A percentile compares a stretch with the other conserved stretches of the same genome.
These are phyloP conservation scores for Porodaedalea pini DNA, from an alignment of 1,284 basidiomycete species.

Conservation along the genomic window DNA sequence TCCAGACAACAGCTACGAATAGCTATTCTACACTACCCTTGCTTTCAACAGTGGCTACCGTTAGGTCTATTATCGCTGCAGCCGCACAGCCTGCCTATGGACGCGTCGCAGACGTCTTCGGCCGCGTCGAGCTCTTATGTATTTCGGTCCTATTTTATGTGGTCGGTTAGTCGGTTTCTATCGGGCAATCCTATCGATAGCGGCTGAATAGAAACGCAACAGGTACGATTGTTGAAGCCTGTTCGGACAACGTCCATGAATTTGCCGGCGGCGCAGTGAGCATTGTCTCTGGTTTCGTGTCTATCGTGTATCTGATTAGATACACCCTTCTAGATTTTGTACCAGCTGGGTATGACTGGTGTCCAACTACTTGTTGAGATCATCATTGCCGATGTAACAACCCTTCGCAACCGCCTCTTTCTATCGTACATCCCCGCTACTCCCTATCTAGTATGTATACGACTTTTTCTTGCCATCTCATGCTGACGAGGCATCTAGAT, in stretches of 20 bases:
- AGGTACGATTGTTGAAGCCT: constrained; percentile 36
- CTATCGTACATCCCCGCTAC: constrained; percentile 38
- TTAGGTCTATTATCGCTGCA: constrained; percentile 24
- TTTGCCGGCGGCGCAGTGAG: constrained; percentile 35
- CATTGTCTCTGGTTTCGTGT: constrained; percentile 4
- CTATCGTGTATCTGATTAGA: background rate
- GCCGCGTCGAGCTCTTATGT: constrained; percentile 33
- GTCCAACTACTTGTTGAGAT: constrained; percentile 37
- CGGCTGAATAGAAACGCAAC: background rate
- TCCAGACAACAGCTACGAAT: constrained; percentile 22
- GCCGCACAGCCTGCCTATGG: constrained; percentile 25
- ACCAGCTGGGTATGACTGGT: constrained; percentile 35
- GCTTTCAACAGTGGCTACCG: constrained; percentile 22
- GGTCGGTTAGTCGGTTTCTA: constrained; percentile 16
- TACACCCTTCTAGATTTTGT: constrained; percentile 13
- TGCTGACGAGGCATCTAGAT: constrained; percentile 27
- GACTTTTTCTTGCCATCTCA: background rate
- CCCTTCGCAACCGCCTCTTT: constrained; percentile 36
- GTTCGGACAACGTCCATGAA: constrained; percentile 27
- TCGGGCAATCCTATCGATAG: background rate
- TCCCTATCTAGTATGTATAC: constrained; percentile 26
- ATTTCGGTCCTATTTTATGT: constrained; percentile 35
- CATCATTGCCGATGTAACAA: constrained; percentile 38
- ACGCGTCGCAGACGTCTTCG: constrained; percentile 30
- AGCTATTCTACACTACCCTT: constrained; percentile 21